Evolutionary conservation across 495 filamentous ascomycete species (phyloP), one percentile per base, ranked within the genome.

Genomic region (Daldinia vernicosa): DNA sequence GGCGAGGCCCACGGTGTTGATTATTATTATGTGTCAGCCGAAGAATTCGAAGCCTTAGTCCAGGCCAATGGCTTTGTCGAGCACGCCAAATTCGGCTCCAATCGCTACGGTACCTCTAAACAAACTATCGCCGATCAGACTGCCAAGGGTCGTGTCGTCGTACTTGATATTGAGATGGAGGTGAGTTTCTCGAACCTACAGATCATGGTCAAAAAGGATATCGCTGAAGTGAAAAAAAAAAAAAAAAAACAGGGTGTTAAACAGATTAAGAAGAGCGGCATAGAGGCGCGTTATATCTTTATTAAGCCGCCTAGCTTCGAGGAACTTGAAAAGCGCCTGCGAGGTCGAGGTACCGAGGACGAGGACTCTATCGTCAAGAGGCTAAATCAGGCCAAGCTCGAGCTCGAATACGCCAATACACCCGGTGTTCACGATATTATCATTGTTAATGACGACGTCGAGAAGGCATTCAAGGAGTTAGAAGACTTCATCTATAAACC

Each of bases 151-250:
- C 83, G 83, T 74, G 84, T 87, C 4, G 90, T 90, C 60, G 86
- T 93, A 28, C 80, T 93, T 66, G 91, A 99, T 79, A 99, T 98
- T 77, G 95, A 98, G 85, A 95, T 97, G 90, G 94, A 97, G 89
- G 75, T 75, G 53, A 61, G 69, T 88, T 71, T 35, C 51, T 56
- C 8, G 9, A 47, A 24, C 30, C 28, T 19, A 39, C 7, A 33
- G 14, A 32, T 43, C 6, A 47, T 17, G 1, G 6, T 17, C 9
- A 28, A 28, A 28, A 37, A n/a, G 26, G 28, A 35, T 11, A 35
- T 56, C 57, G 22, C 70, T 71, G 60, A 71, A 33, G 12, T 15
- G 11, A 39, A 17, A 19, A 26, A 57, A 6, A 56, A 58, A 39
- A 17, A 19, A 26, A 57, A 6, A 56, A 58, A 55, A 61, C 56